Evolutionary conservation across 805 yeast genomes (phyloP).

Genomic region (Ogataea philodendri): DNA sequence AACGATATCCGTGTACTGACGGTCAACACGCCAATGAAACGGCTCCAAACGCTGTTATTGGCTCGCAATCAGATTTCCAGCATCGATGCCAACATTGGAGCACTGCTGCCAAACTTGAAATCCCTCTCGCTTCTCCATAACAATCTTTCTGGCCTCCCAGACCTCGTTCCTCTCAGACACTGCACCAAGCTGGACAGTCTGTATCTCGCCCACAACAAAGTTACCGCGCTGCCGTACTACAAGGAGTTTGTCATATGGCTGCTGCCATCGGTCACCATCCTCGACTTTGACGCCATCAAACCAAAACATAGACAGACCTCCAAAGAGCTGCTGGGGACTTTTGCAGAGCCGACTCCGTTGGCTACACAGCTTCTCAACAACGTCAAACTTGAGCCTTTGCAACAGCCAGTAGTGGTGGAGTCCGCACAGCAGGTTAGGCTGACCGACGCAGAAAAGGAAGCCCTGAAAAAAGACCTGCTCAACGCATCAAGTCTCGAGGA

Average conservation of each 20-base stretch:
- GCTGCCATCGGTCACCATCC: slow-evolving; percentile 57
- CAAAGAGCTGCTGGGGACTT: slow-evolving; percentile 40
- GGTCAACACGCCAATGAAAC: slow-evolving; percentile 44
- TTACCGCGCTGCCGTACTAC: slow-evolving; percentile 50
- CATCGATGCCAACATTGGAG: slow-evolving; percentile 37
- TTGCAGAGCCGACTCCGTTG: slow-evolving; percentile 29
- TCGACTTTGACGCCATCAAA: slow-evolving; percentile 69
- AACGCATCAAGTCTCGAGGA: slow-evolving; percentile 71
- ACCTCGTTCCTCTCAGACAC: slow-evolving; percentile 39
- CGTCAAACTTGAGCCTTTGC: slow-evolving; percentile 7
- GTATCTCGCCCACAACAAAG: slow-evolving; percentile 57
- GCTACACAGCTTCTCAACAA: slow-evolving; percentile 30
- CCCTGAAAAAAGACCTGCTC: slow-evolving; percentile 52
- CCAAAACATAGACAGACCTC: slow-evolving; percentile 51
- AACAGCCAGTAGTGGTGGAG: not conserved
- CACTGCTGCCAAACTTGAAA: slow-evolving; percentile 45
- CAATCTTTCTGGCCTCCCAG: slow-evolving; percentile 42
- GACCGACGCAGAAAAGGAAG: slow-evolving; percentile 50
- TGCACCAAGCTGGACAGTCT: slow-evolving; percentile 44
- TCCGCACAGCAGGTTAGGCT: slow-evolving; percentile 34
- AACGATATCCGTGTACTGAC: slow-evolving; percentile 63
- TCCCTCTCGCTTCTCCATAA: slow-evolving; percentile 54
- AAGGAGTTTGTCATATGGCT: slow-evolving; percentile 58
- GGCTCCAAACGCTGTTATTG: slow-evolving; percentile 52
- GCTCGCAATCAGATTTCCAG: slow-evolving; percentile 59